Evolutionary conservation across 2,329 filamentous ascomycete genomes (phyloP), one percentile per base, ranked within the genome.

Genomic region (Neurospora sp.): DNA sequence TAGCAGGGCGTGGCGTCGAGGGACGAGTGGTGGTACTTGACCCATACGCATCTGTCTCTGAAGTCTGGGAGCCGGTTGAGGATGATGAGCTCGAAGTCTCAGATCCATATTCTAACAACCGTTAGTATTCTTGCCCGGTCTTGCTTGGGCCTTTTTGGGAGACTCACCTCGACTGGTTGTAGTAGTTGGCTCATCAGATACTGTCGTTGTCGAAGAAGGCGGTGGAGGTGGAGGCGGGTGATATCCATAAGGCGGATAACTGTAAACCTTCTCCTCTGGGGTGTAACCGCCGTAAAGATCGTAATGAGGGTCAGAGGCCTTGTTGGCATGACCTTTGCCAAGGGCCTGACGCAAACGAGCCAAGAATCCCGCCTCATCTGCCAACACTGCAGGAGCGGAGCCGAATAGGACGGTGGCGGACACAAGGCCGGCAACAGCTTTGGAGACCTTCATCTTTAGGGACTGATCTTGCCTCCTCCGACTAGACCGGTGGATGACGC

Each of bases 381-480:
- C 74, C 33, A 72, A 28, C 19, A 68, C 70, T 58, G 70, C 43
- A 17, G 75, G 70, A 39, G 76, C 13, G 66, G 67, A 76, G 68
- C 73, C 68, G 17, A 80, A 66, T 28, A 82, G 69, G 67, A 76
- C 40, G 36, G 77, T 70, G 69, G 78, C 78, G 74, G 78, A 80
- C 72, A 78, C 71, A 38, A 81, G 68, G 75, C 78, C 76, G 72
- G 76, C 69, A 72, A 76, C 72, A 68, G 80, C 72, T 75, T 75
- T 75, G 15, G 73, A 78, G 36, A 70, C 75, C 73, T 78, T 81
- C 83, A 84, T 84, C 69, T 42, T 78, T 76, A 70, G 68, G 69
- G 62, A 23, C 17, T 52, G 39, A 11, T 17, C 23, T 46, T 42
- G 36, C 66, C 36, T 68, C 58, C 5, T 62, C 67, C 33, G 15